phyloP scores from a whole-genome alignment of 768 basidiomycete genomes.

The Leccinum longicurvipes region DNA sequence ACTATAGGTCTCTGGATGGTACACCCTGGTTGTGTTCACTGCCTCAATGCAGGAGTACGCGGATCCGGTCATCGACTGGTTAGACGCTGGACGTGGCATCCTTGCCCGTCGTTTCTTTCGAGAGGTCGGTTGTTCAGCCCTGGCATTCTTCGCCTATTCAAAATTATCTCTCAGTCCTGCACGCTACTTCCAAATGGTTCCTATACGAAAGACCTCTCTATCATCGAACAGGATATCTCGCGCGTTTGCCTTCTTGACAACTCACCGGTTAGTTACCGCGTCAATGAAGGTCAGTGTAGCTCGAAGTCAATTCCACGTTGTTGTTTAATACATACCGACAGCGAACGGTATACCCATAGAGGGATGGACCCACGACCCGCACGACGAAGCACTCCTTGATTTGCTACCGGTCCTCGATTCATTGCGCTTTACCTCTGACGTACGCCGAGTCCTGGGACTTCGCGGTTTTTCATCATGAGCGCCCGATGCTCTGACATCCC shows the following conservation, averaged over 20 bases:
- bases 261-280: constrained; percentile 86
- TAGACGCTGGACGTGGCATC: constrained; percentile 92
- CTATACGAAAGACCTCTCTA: constrained; percentile 88
- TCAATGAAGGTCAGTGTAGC: constrained; percentile 76
- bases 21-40: constrained; percentile 97
- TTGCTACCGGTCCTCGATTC: constrained; percentile 94
- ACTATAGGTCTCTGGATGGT: constrained; percentile 93
- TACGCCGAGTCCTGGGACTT: constrained; percentile 85
- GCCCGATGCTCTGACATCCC: constrained; percentile 3
- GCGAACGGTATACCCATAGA: constrained; percentile 99
- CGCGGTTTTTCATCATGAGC: constrained; percentile 45
- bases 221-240: constrained; percentile 88
- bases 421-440: constrained; percentile 92
- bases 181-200: constrained; percentile 89
- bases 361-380: constrained; percentile 97
- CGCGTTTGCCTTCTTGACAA: constrained; percentile 95
- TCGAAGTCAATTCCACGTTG: background rate
- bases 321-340: constrained; percentile 31
- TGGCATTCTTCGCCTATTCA: background rate
- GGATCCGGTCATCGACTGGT: constrained; percentile 99
- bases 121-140: constrained; percentile 55
- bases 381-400: constrained; percentile 95
- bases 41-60: constrained; percentile 99
- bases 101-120: constrained; percentile 87
- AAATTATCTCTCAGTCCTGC: constrained; percentile 62